Percentiles rank a stretch among this genome's conserved stretches.
These are phyloP conservation scores for Novymonas esmeraldas DNA, from an alignment of 208 protist genomes.

Conservation along the genomic window DNA sequence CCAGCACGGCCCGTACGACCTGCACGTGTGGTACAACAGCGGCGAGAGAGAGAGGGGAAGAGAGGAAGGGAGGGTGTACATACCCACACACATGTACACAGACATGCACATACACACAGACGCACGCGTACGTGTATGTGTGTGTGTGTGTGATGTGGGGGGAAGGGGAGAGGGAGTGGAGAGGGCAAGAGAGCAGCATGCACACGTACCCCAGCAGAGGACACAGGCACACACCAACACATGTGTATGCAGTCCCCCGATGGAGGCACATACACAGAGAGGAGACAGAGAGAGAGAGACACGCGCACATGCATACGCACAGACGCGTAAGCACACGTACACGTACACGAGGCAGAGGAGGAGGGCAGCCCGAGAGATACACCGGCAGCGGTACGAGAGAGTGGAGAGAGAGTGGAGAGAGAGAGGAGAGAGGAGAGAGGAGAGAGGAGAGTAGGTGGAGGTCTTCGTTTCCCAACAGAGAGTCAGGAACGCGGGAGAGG, in stretches of 20 bases:
- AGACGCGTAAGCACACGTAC: no score
- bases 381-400: not conserved
- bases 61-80: constrained; percentile 6
- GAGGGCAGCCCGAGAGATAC: not conserved
- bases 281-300: not conserved
- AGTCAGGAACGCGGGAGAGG: not conserved
- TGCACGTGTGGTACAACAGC: constrained; percentile 16
- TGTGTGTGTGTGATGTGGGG: not conserved
- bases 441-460: no score
- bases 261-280: not conserved
- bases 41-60: constrained; percentile 13
- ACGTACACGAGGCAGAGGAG: not conserved
- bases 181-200: not conserved
- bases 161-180: not conserved
- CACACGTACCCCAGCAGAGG: no score
- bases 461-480: no score
- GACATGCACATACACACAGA: not conserved
- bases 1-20: constrained; percentile 91
- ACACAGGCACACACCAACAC: no score
- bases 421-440: not conserved
- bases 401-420: no score
- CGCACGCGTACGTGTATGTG: not conserved
- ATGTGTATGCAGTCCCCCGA: no score
- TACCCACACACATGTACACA: constrained; percentile 9
- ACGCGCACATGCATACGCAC: not conserved